Evolutionary conservation across 2,329 filamentous ascomycete species (phyloP).

Genomic region (Talaromyces rugulosus): DNA sequence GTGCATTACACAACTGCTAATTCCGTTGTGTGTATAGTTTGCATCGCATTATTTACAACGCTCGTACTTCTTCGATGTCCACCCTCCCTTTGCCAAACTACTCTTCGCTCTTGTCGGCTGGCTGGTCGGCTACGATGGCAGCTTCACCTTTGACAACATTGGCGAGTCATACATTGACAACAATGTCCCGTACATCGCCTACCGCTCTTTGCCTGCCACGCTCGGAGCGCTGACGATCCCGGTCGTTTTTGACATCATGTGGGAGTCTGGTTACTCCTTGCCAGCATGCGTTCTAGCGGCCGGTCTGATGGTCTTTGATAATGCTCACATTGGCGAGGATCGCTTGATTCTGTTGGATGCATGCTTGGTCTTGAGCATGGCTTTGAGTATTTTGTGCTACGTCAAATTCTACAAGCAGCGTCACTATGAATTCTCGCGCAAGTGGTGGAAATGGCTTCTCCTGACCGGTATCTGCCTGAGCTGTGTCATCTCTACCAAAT

Average conservation of each 20-base stretch:
- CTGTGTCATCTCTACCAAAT: constrained; percentile 98
- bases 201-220: constrained; percentile 86
- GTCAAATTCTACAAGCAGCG: constrained; percentile 97
- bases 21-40: constrained; percentile 31
- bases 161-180: constrained; percentile 97
- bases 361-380: constrained; percentile 92
- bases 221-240: constrained; percentile 90
- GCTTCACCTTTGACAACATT: constrained; percentile 98
- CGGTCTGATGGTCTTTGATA: constrained; percentile 86
- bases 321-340: constrained; percentile 95
- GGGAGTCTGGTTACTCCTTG: constrained; percentile 96
- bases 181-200: constrained; percentile 95
- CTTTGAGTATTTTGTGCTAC: constrained; percentile 87
- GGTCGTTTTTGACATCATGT: constrained; percentile 97
- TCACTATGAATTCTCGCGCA: constrained; percentile 81
- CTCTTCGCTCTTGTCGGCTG: constrained; percentile 96
- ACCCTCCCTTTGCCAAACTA: constrained; percentile 96
- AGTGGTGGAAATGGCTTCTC: constrained; percentile 99
- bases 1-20: background rate
- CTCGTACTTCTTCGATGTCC: constrained; percentile 99
- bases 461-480: constrained; percentile 91
- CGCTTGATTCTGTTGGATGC: constrained; percentile 92
- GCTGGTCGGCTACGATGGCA: constrained; percentile 94
- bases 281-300: constrained; percentile 86
- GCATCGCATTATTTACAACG: constrained; percentile 80